Evolutionary conservation across 225 moss, liverwort and hornwort genomes (phyloP).

Genomic region (Polytrichum formosum): DNA sequence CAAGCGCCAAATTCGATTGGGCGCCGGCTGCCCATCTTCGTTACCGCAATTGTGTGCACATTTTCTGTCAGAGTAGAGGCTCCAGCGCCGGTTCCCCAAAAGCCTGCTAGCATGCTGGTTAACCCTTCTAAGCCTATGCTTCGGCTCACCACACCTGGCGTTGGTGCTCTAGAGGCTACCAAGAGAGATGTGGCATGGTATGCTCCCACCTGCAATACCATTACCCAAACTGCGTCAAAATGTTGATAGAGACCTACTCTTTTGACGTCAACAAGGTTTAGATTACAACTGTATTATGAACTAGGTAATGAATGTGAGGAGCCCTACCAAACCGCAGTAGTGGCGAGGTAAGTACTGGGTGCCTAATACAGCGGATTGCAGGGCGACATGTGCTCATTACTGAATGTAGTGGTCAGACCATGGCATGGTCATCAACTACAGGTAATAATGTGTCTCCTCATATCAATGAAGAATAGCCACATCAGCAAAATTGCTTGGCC

Average conservation of each 20-base stretch:
- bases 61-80: slow-evolving; percentile 87
- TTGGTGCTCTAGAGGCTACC: slow-evolving; percentile 89
- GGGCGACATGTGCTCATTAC: too few relatives aligned
- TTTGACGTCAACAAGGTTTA: neutral
- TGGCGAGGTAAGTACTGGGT: too few relatives aligned
- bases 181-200: slow-evolving; percentile 85
- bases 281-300: neutral
- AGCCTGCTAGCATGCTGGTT: slow-evolving; percentile 72
- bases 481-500: too few relatives aligned
- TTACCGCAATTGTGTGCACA: slow-evolving; percentile 88
- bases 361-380: too few relatives aligned
- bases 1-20: slow-evolving; percentile 76
- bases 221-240: neutral
- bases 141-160: slow-evolving; percentile 82
- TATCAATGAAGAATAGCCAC: too few relatives aligned
- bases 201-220: slow-evolving; percentile 58
- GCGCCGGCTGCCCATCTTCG: slow-evolving; percentile 86
- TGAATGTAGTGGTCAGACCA: too few relatives aligned
- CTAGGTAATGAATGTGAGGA: too few relatives aligned
- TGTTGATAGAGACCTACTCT: too few relatives aligned
- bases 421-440: too few relatives aligned
- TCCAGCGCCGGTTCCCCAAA: slow-evolving; percentile 84
- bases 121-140: slow-evolving; percentile 82
- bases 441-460: too few relatives aligned
- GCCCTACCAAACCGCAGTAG: too few relatives aligned